A percentile compares a stretch with the other conserved stretches of the same genome.
These are phyloP conservation scores for Sphenostylis stenocarpa DNA, from an alignment of 306 rosid species.

Conservation along the genomic window DNA sequence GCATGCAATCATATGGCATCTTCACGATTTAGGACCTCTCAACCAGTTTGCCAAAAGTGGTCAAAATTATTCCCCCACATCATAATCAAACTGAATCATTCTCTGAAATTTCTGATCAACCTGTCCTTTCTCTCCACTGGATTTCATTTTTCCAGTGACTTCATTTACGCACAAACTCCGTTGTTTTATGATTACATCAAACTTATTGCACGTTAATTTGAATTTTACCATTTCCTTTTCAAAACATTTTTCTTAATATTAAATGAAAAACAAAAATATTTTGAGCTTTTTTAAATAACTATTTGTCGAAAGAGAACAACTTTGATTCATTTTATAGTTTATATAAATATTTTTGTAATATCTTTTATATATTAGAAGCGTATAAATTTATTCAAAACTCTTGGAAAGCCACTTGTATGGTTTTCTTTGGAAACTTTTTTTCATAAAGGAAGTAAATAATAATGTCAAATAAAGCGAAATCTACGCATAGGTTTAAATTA, in stretches of 20 bases:
- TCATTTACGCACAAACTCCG: no score
- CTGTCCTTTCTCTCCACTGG: no score
- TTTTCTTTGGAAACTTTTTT: no score
- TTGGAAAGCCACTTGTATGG: no score
- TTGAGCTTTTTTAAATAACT: background rate
- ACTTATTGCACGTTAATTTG: no score
- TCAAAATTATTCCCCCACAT: constrained; percentile 29
- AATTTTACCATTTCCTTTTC: background rate
- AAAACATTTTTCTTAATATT: background rate
- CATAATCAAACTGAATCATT: background rate
- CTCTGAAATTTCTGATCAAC: constrained; percentile 19
- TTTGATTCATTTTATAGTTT: background rate
- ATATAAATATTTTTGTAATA: background rate
- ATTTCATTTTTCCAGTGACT: no score
- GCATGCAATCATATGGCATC: constrained; percentile 37
- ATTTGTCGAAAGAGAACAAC: background rate
- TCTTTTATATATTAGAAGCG: background rate
- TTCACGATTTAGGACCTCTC: background rate
- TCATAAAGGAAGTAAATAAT: no score
- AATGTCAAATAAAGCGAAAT: no score
- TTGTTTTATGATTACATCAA: no score
- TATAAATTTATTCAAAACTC: no score
- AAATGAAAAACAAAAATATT: background rate
- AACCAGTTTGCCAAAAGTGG: constrained; percentile 21
- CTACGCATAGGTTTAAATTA: no score